Evolutionary conservation across 2,329 filamentous ascomycete species (phyloP), one percentile per base, ranked within the genome.

Genomic region (Cladosporium halotolerans): DNA sequence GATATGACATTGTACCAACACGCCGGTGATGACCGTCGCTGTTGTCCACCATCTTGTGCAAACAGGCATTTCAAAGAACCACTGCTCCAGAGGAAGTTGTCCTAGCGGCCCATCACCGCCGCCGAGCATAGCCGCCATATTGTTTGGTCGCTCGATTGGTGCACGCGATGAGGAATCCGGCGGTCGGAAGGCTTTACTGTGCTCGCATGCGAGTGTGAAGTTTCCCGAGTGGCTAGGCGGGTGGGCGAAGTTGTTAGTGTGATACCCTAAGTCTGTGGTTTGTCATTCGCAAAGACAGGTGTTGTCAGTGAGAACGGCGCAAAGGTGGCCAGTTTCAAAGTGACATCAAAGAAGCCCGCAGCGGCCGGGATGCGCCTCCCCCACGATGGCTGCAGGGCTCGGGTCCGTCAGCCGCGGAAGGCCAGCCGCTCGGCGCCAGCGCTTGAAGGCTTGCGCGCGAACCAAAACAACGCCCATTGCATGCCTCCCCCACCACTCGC

Each of bases 51-150:
- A 95, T 57, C 93, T 79, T 36, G 93, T 99, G 72, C 91, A 95
- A 23, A 93, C 83, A 3, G 93, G 93, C 87, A 96, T 96, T 71
- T 99, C 93, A 80, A 89, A 96, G 72, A 96, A 97, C 93, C 93
- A 99, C 62, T 92, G 86, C 72, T 97, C 93, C 7, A 99, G 79
- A 40, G 92, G 93, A 66, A 96, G 78, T 58, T 81, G 79, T 53
- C 77, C 74, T 54, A 75, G 63, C 55, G 68, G 71, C 54, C 72
- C 73, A 57, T 68, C 72, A 32, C 60, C 66, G 44, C 73, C 70
- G 53, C 73, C 68, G 47, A 74, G 60, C 59, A 72, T 70, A 38
- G 73, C 73, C 44, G 75, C 75, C 74, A 77, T 77, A 57, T 28
- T 44, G 11, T 39, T 14, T 39, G 10, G 40, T 44, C 31, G 40